Evolutionary conservation across 2,329 filamentous ascomycete species (phyloP), one percentile per base, ranked within the genome.

Genomic region (Neofusicoccum kwambonambiense): DNA sequence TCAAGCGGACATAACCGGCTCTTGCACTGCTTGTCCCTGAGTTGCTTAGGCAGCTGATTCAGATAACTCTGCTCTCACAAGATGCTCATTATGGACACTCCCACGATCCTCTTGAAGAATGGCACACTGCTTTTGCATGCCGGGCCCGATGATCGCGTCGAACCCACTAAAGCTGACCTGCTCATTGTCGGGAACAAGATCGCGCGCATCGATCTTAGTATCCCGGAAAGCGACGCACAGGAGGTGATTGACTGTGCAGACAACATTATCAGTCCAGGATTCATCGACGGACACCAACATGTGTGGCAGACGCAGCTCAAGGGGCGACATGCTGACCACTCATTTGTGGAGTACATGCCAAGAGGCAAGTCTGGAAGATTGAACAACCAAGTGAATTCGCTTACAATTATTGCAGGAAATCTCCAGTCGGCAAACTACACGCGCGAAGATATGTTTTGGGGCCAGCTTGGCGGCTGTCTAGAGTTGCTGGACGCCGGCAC

Each of bases 211-310:
- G 74, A 66, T 50, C 50, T 64, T 19, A 62, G 68, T 15, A 75
- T 78, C 17, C 49, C 67, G 3, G 72, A 73, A 1, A 50, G 65
- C 0, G 72, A 73, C 17, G 75, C 75, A 1, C 27, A 19, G 11
- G 76, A 84, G 58, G 66, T 80, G 1, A 73, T 86, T n/a, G 80
- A 87, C 67, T 80, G 79, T 44, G 78, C 77, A 0, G 76, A 80
- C 61, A 83, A 84, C 69, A 86, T 86, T 60, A 77, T 86, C 64
- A 80, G 80, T 0, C 84, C 84, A 0, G 85, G 85, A 1, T 86
- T 87, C 70, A 75, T 87, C 62, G 83, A 87, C 71, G 86, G 83
- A 0, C 85, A 87, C 67, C 80, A 81, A 2, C 72, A 74, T 66
- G 65, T 69, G 41, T 71, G 84, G 85, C 83, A 87, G 69, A 86